phyloP scores from a whole-genome alignment of 2,329 filamentous ascomycete genomes.

The Magnaporthiopsis rhizophila region DNA sequence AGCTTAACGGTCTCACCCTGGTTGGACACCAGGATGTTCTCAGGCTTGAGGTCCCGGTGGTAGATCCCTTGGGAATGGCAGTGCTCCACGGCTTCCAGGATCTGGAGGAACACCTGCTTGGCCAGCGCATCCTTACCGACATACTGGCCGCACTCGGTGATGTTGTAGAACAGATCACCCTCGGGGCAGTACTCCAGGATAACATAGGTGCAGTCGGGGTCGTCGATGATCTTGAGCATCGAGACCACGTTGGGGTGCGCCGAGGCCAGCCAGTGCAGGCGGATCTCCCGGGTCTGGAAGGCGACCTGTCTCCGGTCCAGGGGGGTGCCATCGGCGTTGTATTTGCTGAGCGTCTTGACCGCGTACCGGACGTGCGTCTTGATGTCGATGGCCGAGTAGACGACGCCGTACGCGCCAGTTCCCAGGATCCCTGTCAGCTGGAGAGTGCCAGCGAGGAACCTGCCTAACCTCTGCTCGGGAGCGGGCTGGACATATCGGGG shows the following conservation, averaged over 20 bases:
- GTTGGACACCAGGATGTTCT: conserved; percentile 92
- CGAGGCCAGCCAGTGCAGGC: conserved; percentile 81
- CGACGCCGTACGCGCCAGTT: conserved; percentile 91
- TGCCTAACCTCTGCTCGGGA: conserved; percentile 81
- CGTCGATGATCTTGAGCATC: conserved; percentile 87
- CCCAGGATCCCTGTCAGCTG: conserved; percentile 81
- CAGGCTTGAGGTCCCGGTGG: conserved; percentile 94
- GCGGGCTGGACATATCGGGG: conserved; percentile 47
- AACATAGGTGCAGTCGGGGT: conserved; percentile 87
- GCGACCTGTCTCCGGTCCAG: conserved; percentile 78
- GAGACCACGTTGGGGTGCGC: conserved; percentile 90
- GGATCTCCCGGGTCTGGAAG: conserved; percentile 91
- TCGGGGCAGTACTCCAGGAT: conserved; percentile 96
- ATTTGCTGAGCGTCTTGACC: conserved; percentile 94
- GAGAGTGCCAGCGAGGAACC: conserved; percentile 72
- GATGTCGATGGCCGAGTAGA: conserved; percentile 83
- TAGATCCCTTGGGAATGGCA: conserved; percentile 93
- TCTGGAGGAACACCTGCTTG: conserved; percentile 84
- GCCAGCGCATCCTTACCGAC: conserved; percentile 85
- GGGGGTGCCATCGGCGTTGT: conserved; percentile 59
- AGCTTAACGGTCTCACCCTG: conserved; percentile 86
- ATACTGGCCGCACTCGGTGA: conserved; percentile 90
- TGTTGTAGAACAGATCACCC: conserved; percentile 94
- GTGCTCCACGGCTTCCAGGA: conserved; percentile 91
- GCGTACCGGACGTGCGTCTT: conserved; percentile 77